Percentiles rank a stretch among this genome's conserved stretches.
These are phyloP conservation scores for Penicillium concentricum DNA, from an alignment of 2,329 filamentous ascomycete genomes.

Conservation along the genomic window DNA sequence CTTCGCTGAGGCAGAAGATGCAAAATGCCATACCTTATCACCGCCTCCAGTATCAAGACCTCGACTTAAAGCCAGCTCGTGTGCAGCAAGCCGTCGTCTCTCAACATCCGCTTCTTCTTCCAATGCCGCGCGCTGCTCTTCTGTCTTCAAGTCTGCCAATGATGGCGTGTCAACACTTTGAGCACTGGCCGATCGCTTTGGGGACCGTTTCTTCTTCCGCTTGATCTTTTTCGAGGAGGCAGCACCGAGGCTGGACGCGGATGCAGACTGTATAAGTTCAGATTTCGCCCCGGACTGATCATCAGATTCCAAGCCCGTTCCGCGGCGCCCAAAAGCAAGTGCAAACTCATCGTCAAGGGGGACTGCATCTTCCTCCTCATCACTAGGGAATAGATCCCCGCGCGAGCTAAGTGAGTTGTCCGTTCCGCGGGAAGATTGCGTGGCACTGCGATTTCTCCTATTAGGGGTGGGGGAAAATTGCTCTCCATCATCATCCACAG, in stretches of 20 bases:
- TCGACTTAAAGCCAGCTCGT: conserved; percentile 53
- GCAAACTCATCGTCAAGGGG: conserved; percentile 91
- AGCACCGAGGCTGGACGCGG: conserved; percentile 47
- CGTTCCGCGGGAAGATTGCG: conserved; percentile 75
- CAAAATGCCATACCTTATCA: conserved; percentile 28
- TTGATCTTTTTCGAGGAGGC: conserved; percentile 48
- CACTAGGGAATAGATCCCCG: conserved; percentile 87
- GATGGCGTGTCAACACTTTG: conserved; percentile 44
- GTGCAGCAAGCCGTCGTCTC: conserved; percentile 55
- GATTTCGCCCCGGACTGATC: conserved; percentile 69
- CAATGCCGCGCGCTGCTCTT: conserved; percentile 54
- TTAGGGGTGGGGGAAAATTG: conserved; percentile 15
- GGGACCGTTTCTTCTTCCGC: conserved; percentile 31
- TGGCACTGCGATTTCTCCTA: conserved; percentile 67
- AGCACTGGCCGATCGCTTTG: conserved; percentile 30
- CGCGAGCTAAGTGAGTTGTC: conserved; percentile 83
- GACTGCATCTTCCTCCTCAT: conserved; percentile 91
- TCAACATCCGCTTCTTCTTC: conserved; percentile 59
- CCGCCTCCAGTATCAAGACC: conserved; percentile 44
- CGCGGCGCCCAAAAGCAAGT: conserved; percentile 71
- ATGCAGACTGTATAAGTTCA: conserved; percentile 39
- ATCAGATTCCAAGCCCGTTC: conserved; percentile 59
- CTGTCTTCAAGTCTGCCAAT: conserved; percentile 55
- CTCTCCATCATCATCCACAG: conserved; percentile 49
- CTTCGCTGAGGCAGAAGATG: background rate